Evolutionary conservation across 2,329 filamentous ascomycete species (phyloP).

Genomic region (Talaromyces amestolkiae): DNA sequence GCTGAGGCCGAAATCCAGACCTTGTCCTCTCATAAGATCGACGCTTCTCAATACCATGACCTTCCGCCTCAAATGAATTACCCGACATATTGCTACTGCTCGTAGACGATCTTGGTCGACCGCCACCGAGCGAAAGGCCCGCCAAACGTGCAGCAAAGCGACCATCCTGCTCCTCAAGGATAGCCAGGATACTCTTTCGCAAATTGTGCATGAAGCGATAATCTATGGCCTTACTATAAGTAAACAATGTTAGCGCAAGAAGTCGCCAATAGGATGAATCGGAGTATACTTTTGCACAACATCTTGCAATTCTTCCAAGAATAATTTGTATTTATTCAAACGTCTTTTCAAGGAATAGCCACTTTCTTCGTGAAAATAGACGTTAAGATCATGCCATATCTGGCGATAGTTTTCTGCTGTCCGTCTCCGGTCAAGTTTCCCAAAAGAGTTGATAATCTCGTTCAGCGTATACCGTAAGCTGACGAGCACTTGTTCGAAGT

Average conservation of each 20-base stretch:
- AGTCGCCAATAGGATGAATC: not conserved
- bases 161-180: slow-evolving; percentile 32
- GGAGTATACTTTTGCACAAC: slow-evolving; percentile 47
- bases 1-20: slow-evolving; percentile 27
- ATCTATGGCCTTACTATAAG: slow-evolving; percentile 30
- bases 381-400: slow-evolving; percentile 52
- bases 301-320: slow-evolving; percentile 47
- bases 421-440: slow-evolving; percentile 34
- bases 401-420: slow-evolving; percentile 43
- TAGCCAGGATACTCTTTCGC: slow-evolving; percentile 26
- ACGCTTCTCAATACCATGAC: slow-evolving; percentile 30
- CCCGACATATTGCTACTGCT: slow-evolving; percentile 28
- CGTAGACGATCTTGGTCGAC: slow-evolving; percentile 26
- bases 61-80: slow-evolving; percentile 25
- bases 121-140: slow-evolving; percentile 27
- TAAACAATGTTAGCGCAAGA: slow-evolving; percentile 20
- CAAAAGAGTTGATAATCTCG: slow-evolving; percentile 50
- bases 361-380: slow-evolving; percentile 48
- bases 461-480: slow-evolving; percentile 54
- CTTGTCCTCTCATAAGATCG: slow-evolving; percentile 38
- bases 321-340: slow-evolving; percentile 51
- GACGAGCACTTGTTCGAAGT: slow-evolving; percentile 49
- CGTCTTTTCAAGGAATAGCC: slow-evolving; percentile 48
- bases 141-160: slow-evolving; percentile 29
- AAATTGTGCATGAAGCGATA: slow-evolving; percentile 27